phyloP scores from a whole-genome alignment of 2,329 filamentous ascomycete genomes.

The Pseudocercospora fijiensis region DNA sequence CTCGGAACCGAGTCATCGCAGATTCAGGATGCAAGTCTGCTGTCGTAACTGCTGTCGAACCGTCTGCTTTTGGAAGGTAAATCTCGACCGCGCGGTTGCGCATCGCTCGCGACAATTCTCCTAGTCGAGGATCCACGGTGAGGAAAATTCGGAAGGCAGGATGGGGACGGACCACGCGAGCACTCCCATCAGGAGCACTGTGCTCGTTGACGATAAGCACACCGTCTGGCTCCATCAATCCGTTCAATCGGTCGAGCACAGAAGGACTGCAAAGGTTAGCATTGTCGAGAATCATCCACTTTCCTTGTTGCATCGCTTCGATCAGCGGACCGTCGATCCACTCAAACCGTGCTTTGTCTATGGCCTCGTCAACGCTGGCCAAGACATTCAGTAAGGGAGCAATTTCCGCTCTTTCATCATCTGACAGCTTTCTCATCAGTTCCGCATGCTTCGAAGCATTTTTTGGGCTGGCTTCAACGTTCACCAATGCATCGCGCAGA shows the following conservation, averaged over 20 bases:
- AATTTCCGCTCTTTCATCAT: conserved; percentile 9
- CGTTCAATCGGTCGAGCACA: conserved; percentile 91
- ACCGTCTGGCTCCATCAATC: conserved; percentile 85
- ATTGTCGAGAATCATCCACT: conserved; percentile 95
- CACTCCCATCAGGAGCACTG: conserved; percentile 75
- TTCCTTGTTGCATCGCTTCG: conserved; percentile 77
- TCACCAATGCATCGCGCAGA: conserved; percentile 13
- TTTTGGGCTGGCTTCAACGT: conserved; percentile 8
- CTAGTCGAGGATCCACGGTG: conserved; percentile 87
- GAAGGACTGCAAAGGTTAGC: conserved; percentile 95
- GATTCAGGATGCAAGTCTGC: conserved; percentile 32
- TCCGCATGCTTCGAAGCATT: not conserved
- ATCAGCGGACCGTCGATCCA: conserved; percentile 95
- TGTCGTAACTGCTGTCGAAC: conserved; percentile 13
- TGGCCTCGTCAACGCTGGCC: conserved; percentile 35
- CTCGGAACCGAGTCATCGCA: conserved; percentile 32
- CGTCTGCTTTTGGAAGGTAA: conserved; percentile 53
- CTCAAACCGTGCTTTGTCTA: conserved; percentile 80
- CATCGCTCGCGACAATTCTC: conserved; percentile 94
- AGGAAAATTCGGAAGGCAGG: conserved; percentile 87
- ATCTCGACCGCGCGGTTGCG: conserved; percentile 91
- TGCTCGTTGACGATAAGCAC: conserved; percentile 91
- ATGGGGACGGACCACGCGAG: conserved; percentile 77
- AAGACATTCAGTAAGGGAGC: conserved; percentile 16
- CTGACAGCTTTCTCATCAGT: conserved; percentile 14